These are phyloP conservation scores for Venturiaceae sp. DNA, from an alignment of 2,329 filamentous ascomycete species.

Conservation along the genomic window DNA sequence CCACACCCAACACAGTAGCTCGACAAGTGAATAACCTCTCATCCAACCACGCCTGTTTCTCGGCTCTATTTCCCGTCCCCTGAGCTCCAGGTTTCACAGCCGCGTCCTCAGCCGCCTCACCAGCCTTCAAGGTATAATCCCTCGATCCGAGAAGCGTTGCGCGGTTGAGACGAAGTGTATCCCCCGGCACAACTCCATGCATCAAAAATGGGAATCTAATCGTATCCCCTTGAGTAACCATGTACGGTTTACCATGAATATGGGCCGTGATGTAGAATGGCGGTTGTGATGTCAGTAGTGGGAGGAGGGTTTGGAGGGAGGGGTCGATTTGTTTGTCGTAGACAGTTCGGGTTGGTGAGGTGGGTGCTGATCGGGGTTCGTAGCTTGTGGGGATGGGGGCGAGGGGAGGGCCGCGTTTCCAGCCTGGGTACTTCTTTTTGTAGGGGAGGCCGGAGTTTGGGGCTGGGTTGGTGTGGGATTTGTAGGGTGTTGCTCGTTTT, in stretches of 20 bases:
- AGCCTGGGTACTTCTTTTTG: background rate
- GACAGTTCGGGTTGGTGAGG: background rate
- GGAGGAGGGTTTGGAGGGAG: constrained; percentile 53
- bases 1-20: constrained; percentile 61
- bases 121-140: constrained; percentile 77
- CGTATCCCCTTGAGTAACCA: constrained; percentile 52
- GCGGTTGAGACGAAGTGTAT: constrained; percentile 79
- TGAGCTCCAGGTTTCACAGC: constrained; percentile 15
- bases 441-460: background rate
- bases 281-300: constrained; percentile 62
- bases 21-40: constrained; percentile 7
- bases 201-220: constrained; percentile 41
- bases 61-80: constrained; percentile 11
- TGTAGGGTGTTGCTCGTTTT: background rate
- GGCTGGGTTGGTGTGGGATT: background rate
- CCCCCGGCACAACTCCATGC: constrained; percentile 53
- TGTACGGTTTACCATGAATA: constrained; percentile 71
- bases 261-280: constrained; percentile 71
- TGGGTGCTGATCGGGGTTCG: constrained; percentile 6
- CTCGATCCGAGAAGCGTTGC: constrained; percentile 74
- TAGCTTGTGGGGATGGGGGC: background rate
- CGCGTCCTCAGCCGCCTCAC: constrained; percentile 29
- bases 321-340: constrained; percentile 4
- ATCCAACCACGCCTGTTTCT: constrained; percentile 18
- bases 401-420: background rate